Evolutionary conservation across 768 basidiomycete species (phyloP), one percentile per base, ranked within the genome.

Genomic region (Pleurotus cornucopiae): DNA sequence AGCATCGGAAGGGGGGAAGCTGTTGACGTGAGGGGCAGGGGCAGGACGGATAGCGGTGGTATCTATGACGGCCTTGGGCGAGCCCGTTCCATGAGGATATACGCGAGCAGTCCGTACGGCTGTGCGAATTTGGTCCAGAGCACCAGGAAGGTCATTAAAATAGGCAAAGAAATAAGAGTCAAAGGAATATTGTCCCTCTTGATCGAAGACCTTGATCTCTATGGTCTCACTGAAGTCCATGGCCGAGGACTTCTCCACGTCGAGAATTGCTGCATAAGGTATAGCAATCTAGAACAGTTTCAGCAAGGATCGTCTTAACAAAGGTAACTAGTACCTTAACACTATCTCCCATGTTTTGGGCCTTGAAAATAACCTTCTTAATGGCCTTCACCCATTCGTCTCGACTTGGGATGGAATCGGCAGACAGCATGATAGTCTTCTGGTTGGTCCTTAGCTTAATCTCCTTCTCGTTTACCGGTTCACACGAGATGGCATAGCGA

Each of bases 171-270:
- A 97, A 66, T 93, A 94, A 2, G 91, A 92, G 66, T 93, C 91
- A 34, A 90, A 69, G 1, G 86, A 83, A 64, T 86, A 88, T 59
- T 85, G 83, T 57, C 90, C 91, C 61, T 82, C 82, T 61, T 86
- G 88, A 70, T 95, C 91, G 53, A 91, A 76, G 11, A 94, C 92
- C 71, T 94, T 94, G 61, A 98, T 81, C 73, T 98, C 94, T 57
- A 99, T 88, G 0, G 94, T 95, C 68, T 97, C 94, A 60, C 92
- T 94, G 65, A 98, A 98, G 66, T 98, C 96, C 76, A 98, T 87
- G 1, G 90, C 89, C 1, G 85, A 80, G 6, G 91, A 90, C 65
- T 84, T 85, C 58, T 96, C 94, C 25, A 98, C 87, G 61, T 97
- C 94, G 47, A 94, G 70, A 58, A 99, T 84, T 4, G 85, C 83